phyloP scores from a whole-genome alignment of 1,284 basidiomycete genomes.

The Tilletiopsis washingtonensis region DNA sequence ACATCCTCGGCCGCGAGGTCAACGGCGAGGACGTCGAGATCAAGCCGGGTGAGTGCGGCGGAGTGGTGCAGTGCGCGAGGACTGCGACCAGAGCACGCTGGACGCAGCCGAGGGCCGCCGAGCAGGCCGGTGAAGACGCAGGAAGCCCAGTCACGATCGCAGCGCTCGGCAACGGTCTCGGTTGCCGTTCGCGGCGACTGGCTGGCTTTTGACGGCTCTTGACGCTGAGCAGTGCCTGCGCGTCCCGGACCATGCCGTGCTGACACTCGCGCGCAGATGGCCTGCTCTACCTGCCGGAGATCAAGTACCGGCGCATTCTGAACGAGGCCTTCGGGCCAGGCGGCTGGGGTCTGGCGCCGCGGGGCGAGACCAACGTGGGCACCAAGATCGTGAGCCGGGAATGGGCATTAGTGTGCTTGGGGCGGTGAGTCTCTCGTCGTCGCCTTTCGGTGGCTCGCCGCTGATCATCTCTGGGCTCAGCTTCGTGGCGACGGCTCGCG shows the following conservation, averaged over 20 bases:
- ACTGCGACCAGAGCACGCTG: too few relatives aligned
- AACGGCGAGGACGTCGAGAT: slow-evolving; percentile 77
- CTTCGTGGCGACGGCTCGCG: slow-evolving; percentile 80
- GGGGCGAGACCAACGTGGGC: slow-evolving; percentile 68
- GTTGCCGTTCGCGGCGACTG: neutral
- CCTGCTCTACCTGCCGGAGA: slow-evolving; percentile 89
- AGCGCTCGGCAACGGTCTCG: neutral
- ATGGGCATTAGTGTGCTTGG: slow-evolving; percentile 88
- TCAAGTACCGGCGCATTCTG: slow-evolving; percentile 86
- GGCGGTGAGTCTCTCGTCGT: slow-evolving; percentile 56
- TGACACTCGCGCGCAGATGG: slow-evolving; percentile 60
- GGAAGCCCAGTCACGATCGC: too few relatives aligned
- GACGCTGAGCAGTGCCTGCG: neutral
- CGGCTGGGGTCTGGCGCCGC: slow-evolving; percentile 90
- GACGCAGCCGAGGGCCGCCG: too few relatives aligned
- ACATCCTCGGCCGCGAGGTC: slow-evolving; percentile 67
- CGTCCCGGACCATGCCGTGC: neutral
- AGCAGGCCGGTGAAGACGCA: too few relatives aligned
- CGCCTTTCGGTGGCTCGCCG: neutral
- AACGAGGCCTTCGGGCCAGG: slow-evolving; percentile 95
- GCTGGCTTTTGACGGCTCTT: neutral
- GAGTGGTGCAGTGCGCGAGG: too few relatives aligned
- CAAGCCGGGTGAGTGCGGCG: slow-evolving; percentile 59
- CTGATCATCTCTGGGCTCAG: slow-evolving; percentile 49
- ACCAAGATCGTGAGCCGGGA: slow-evolving; percentile 83